These are phyloP conservation scores for Penicillium sp. DNA, from an alignment of 2,329 filamentous ascomycete species.

Conservation along the genomic window DNA sequence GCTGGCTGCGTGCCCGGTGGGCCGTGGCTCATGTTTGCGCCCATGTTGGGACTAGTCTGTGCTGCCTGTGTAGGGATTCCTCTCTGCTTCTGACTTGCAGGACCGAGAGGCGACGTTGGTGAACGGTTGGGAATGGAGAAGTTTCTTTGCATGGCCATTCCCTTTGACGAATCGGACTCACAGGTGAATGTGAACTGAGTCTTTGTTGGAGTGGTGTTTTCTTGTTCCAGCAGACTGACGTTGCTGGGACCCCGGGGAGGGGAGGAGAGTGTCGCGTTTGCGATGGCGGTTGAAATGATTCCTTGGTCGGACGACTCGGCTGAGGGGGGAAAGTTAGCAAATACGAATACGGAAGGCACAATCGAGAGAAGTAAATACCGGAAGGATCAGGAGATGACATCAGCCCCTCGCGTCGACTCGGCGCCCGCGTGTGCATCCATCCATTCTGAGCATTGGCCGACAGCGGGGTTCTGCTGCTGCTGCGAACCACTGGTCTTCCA, in stretches of 20 bases:
- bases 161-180: constrained; percentile 81
- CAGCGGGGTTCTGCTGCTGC: constrained; percentile 63
- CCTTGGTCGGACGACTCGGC: constrained; percentile 61
- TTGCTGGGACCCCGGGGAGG: constrained; percentile 71
- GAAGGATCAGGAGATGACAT: constrained; percentile 44
- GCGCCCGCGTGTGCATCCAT: constrained; percentile 55
- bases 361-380: constrained; percentile 26
- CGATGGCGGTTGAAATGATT: constrained; percentile 90
- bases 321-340: constrained; percentile 17
- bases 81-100: constrained; percentile 35
- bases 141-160: constrained; percentile 70
- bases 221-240: constrained; percentile 73
- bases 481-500: constrained; percentile 56
- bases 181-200: constrained; percentile 97
- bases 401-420: constrained; percentile 50
- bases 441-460: constrained; percentile 60
- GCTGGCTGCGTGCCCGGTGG: constrained; percentile 27
- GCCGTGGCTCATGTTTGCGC: constrained; percentile 34
- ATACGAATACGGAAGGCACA: background rate
- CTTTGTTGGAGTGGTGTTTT: constrained; percentile 67
- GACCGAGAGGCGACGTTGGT: constrained; percentile 35
- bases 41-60: constrained; percentile 56
- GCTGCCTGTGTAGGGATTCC: constrained; percentile 55
- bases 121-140: constrained; percentile 42
- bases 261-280: constrained; percentile 70